Evolutionary conservation across 1,139 yeast genomes (phyloP).

Genomic region (Yamadazyma sp.): DNA sequence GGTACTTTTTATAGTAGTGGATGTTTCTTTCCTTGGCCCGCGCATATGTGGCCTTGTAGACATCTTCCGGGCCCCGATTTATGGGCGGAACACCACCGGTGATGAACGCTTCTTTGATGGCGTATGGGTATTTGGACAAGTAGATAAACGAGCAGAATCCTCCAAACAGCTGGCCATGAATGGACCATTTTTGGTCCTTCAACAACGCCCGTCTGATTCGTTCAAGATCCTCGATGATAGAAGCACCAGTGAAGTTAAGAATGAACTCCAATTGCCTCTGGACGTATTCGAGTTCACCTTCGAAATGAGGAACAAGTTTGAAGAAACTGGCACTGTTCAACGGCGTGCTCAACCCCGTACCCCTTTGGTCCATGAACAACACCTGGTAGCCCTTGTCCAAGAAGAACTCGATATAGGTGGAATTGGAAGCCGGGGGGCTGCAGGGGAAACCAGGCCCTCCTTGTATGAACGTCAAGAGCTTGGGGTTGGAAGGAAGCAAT

Average conservation of each 20-base stretch:
- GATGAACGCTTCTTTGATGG: conserved; percentile 41
- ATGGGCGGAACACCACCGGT: conserved; percentile 64
- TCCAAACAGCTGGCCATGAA: conserved; percentile 59
- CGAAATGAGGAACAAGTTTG: conserved; percentile 16
- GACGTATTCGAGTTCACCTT: conserved; percentile 18
- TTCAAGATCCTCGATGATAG: conserved; percentile 53
- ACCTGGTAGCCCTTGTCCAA: conserved; percentile 47
- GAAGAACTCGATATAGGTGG: conserved; percentile 37
- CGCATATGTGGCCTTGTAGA: conserved; percentile 47
- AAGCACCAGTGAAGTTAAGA: conserved; percentile 50
- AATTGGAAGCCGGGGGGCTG: conserved; percentile 33
- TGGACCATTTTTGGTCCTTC: conserved; percentile 44
- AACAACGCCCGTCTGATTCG: conserved; percentile 36
- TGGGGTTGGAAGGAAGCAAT: conserved; percentile 27
- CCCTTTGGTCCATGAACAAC: conserved; percentile 56
- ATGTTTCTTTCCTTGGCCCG: conserved; percentile 48
- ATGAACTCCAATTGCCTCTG: conserved; percentile 36
- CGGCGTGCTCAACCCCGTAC: conserved; percentile 54
- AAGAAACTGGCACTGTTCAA: conserved; percentile 34
- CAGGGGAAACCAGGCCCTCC: conserved; percentile 63
- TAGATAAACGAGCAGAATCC: conserved; percentile 55
- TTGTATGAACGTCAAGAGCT: conserved; percentile 47
- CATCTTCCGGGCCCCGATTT: conserved; percentile 40
- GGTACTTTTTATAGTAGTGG: conserved; percentile 49
- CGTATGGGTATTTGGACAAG: conserved; percentile 42